Evolutionary conservation across 805 yeast genomes (phyloP).

Genomic region (Candida pini): DNA sequence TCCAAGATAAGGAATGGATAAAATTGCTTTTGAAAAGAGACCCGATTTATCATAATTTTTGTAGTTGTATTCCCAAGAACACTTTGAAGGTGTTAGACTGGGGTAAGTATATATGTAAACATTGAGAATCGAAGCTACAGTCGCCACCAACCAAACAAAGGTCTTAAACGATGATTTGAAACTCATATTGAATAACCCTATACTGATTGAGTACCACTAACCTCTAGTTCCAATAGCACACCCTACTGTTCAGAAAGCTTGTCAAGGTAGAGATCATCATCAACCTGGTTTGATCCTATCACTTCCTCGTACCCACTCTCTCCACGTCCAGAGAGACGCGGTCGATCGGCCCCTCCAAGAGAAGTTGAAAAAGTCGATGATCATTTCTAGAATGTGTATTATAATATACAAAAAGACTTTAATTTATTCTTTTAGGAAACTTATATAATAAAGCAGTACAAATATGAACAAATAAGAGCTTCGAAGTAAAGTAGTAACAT

Average conservation of each 20-base stretch:
- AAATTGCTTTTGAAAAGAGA: slow-evolving; percentile 9
- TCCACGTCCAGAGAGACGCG: too few species aligned
- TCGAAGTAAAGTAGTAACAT: background rate
- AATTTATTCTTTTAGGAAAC: background rate
- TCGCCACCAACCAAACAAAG: slow-evolving; percentile 26
- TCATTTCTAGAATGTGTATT: too few species aligned
- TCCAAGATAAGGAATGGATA: slow-evolving; percentile 28
- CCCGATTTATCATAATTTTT: slow-evolving; percentile 18
- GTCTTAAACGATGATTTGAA: too few species aligned
- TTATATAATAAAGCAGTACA: background rate
- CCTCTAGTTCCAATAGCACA: too few species aligned
- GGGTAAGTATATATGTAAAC: slow-evolving; percentile 74
- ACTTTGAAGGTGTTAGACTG: slow-evolving; percentile 44
- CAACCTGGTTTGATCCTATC: too few species aligned
- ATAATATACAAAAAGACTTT: too few species aligned
- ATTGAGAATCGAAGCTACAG: slow-evolving; percentile 44
- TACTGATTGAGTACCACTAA: background rate
- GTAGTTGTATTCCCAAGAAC: slow-evolving; percentile 52
- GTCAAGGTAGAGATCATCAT: too few species aligned
- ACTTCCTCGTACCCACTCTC: too few species aligned
- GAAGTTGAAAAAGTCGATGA: too few species aligned
- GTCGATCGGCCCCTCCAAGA: too few species aligned
- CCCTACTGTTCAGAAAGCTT: too few species aligned
- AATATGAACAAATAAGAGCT: background rate
- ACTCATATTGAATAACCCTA: too few species aligned